These are phyloP conservation scores for Pestalotiopsis sp. DNA, from an alignment of 2,329 filamentous ascomycete species.

Conservation along the genomic window DNA sequence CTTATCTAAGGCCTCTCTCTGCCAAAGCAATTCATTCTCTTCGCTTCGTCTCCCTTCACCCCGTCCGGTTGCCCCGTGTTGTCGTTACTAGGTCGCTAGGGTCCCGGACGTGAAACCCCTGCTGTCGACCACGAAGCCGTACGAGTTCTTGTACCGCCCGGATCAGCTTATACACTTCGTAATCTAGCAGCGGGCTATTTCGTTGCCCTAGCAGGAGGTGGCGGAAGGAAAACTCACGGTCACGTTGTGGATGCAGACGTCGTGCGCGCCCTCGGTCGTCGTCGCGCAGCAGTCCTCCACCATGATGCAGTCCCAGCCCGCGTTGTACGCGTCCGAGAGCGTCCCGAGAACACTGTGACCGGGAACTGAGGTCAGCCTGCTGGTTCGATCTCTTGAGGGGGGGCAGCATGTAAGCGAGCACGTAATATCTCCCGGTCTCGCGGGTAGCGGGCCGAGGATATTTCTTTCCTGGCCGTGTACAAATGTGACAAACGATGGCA, in stretches of 20 bases:
- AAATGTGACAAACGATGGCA: background rate
- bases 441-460: background rate
- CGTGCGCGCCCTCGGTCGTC: conserved; percentile 38
- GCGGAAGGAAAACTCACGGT: conserved; percentile 29
- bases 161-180: conserved; percentile 4
- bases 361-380: too few species aligned
- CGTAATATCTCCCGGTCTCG: background rate
- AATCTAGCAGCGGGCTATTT: background rate
- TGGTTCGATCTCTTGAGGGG: too few species aligned
- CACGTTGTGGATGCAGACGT: conserved; percentile 35
- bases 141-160: conserved; percentile 8
- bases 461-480: background rate
- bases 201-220: background rate
- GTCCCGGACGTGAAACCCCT: conserved; percentile 6
- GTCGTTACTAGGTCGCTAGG: background rate
- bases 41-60: background rate
- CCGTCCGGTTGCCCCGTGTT: background rate
- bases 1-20: background rate
- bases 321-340: conserved; percentile 53
- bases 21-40: background rate
- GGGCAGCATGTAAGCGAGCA: too few species aligned
- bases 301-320: conserved; percentile 56
- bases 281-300: conserved; percentile 55
- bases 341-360: conserved; percentile 56
- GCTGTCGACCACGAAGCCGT: conserved; percentile 14